Base-by-base conservation (phyloP, 164 flowering plant species). In the Liquidambar formosana region DNA sequence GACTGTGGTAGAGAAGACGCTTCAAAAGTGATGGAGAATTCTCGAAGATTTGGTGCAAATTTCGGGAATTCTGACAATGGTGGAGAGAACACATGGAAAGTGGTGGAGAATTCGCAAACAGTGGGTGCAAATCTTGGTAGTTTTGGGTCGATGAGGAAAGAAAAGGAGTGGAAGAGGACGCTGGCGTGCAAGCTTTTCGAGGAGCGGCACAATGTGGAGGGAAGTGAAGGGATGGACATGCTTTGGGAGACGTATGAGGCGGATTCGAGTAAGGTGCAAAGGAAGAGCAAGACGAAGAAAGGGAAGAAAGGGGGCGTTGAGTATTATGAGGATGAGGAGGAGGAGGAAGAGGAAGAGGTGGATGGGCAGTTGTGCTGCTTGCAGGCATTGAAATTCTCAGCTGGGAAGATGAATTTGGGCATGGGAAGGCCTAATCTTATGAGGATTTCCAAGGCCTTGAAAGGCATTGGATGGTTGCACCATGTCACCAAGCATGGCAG, bases 161-260 rank as follows among this genome's bases (percentile, higher is more conserved):
- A 87, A 33, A 94, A 83, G 52, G 97, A 92, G 67, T 95, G 99
- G 99, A 87, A 78, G 74, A 83, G 93, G 73, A 92, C 99, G 2
- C 48, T 95, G 59, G 99, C 96, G 0, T 89, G 97, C 81, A 92
- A 91, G 83, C 90, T 95, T 9, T 95, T 83, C 28, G 97, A 95
- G 70, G 99, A 95, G 69, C 70, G 94, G 51, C 85, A 88, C 74
- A 88, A 78, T 53, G 79, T 38, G 12, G 81, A 66, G 4, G 90
- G 77, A 9, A 73, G 77, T 0, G 94, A 89, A 77, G 95, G 90
- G 10, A 94, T 94, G 97, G 98, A 95, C 66, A 64, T 77, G 70
- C 83, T 95, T 9, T 95, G 99, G 99, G 99, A 95, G 83, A 74
- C 84, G 21, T 79, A 89, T 51, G 99, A 92, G 77, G 64, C 74